Percentiles rank a stretch among this genome's conserved stretches.
Evolutionary conservation across 805 yeast genomes (phyloP).

Genomic region (Maudiozyma pseudohumilis): DNA sequence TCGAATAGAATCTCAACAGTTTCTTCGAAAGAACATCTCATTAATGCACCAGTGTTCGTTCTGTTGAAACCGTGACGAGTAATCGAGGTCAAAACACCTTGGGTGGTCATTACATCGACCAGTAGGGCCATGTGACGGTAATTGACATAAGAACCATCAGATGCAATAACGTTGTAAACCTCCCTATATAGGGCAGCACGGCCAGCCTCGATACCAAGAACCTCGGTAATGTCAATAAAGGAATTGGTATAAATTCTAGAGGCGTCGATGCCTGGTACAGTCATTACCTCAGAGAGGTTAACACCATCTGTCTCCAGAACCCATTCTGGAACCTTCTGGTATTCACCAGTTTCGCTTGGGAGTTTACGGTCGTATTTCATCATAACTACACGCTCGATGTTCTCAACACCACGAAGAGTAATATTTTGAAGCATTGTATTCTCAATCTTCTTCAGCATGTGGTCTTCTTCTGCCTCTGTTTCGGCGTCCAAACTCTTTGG

Average conservation of each 20-base stretch:
- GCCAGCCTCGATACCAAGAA: constrained; percentile 97
- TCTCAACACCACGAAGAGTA: constrained; percentile 90
- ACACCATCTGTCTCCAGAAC: constrained; percentile 98
- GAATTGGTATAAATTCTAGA: constrained; percentile 89
- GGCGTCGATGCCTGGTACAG: constrained; percentile 90
- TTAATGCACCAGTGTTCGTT: constrained; percentile 96
- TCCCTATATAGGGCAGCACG: constrained; percentile 89
- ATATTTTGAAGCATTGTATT: constrained; percentile 93
- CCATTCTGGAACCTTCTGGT: constrained; percentile 87
- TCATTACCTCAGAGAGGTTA: constrained; percentile 87
- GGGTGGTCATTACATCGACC: constrained; percentile 96
- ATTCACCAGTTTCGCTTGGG: constrained; percentile 80
- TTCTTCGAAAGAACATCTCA: constrained; percentile 99
- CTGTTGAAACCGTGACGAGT: constrained; percentile 99
- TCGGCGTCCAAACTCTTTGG: constrained; percentile 90
- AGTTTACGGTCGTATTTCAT: constrained; percentile 68
- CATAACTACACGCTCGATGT: constrained; percentile 73
- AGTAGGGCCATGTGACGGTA: constrained; percentile 96
- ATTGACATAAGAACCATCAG: constrained; percentile 98
- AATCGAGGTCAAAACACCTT: constrained; percentile 97
- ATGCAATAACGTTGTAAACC: constrained; percentile 93
- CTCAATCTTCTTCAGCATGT: constrained; percentile 87
- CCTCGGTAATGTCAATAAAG: constrained; percentile 89
- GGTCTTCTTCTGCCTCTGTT: constrained; percentile 93
- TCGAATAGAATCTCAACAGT: constrained; percentile 95